Evolutionary conservation across 768 basidiomycete genomes (phyloP).

Genomic region (Suillus clintonianus): DNA sequence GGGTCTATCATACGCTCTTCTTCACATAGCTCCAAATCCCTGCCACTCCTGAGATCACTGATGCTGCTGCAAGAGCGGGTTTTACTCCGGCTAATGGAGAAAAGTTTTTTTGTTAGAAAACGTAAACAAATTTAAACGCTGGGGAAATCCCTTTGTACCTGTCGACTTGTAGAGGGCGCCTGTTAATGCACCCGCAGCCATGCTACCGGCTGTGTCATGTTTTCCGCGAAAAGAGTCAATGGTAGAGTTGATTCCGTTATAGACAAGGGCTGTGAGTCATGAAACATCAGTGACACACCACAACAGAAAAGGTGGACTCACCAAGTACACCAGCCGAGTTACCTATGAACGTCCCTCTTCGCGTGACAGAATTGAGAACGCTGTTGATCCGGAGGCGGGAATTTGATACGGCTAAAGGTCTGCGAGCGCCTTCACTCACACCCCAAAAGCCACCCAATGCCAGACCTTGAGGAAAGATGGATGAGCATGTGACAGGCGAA

Average conservation of each 20-base stretch:
- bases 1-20: conserved; percentile 70
- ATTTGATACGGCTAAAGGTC: conserved; percentile 86
- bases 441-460: conserved; percentile 96
- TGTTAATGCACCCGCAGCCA: conserved; percentile 89
- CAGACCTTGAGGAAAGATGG: conserved; percentile 72
- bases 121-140: conserved; percentile 29
- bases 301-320: conserved; percentile 50
- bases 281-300: conserved; percentile 40
- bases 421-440: conserved; percentile 86
- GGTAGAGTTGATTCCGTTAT: conserved; percentile 95
- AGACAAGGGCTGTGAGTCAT: conserved; percentile 74
- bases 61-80: conserved; percentile 87
- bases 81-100: conserved; percentile 79
- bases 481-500: conserved; percentile 78
- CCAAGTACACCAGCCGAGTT: conserved; percentile 98
- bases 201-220: conserved; percentile 90
- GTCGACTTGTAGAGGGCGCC: conserved; percentile 93
- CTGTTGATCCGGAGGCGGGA: conserved; percentile 92
- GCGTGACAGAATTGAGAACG: conserved; percentile 92
- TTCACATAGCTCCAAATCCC: conserved; percentile 96
- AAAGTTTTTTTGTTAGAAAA: conserved; percentile 37
- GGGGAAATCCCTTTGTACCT: conserved; percentile 57
- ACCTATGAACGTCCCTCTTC: conserved; percentile 96
- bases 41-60: conserved; percentile 85
- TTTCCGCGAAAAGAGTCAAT: conserved; percentile 87